Base-by-base conservation (phyloP, 352 stramenopile species). In the Globisporangium spinosum region DNA sequence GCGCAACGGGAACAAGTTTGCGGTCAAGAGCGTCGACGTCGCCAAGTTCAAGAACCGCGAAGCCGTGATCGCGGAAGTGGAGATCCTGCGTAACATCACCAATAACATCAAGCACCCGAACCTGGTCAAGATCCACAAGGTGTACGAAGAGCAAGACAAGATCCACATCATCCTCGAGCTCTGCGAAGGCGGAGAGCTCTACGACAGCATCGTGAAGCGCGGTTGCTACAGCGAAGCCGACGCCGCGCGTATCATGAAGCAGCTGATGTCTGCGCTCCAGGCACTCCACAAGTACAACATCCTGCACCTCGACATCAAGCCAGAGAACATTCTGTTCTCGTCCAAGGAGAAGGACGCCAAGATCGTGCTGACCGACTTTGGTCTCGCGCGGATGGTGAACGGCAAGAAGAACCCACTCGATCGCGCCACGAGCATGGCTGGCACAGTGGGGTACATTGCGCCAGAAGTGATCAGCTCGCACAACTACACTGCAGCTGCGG, bases 141-240 rank as follows among this genome's bases (percentile, higher is more conserved):
- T 92, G 4, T 94, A 92, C 69, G 83, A 94, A 66, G 83, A 94
- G 67, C 79, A 90, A 6, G 76, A 87, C 51, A 91, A 94, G 70
- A 82, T 94, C 22, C 88, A 91, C 72, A 83, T 93, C 58, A 89
- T 90, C 45, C 74, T 91, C 56, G 79, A 91, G n/a, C 62, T 91
- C 29, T 93, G 83, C 59, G 75, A 78, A 20, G 85, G 85, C 25
- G 83, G 85, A 12, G 85, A 93, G 66, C 80, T 93, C 5, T 93
- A 91, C 80, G 83, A 93, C 67, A 72, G 76, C 61, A 83, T 93
- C 45, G 78, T 91, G 8, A 68, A 83, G 61, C 83, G 82, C 40
- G 83, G 83, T 22, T 79, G 79, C 49, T 91, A 91, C 72, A 80
- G 80, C 66, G 85, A 91, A 65, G 65, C 68, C 22, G 83, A 91